Evolutionary conservation across 345 rosid genomes (phyloP).

Genomic region (Moricandia arvensis): DNA sequence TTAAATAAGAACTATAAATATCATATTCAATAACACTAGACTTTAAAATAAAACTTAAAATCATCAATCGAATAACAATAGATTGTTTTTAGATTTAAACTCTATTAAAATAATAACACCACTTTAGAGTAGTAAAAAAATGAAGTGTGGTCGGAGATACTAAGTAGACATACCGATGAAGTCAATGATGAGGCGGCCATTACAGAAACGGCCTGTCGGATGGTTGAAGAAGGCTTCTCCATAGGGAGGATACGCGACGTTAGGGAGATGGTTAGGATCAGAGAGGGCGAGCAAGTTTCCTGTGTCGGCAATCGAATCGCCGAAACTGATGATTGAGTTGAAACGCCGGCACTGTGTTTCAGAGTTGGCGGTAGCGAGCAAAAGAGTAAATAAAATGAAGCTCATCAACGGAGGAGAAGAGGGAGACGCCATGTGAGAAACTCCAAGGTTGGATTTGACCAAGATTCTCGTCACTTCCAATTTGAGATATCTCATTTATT

Average conservation of each 20-base stretch:
- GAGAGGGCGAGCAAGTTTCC: conserved; percentile 43
- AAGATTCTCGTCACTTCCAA: background rate
- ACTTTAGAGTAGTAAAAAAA: too few relatives aligned
- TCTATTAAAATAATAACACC: too few relatives aligned
- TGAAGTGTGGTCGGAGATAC: too few relatives aligned
- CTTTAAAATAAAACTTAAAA: too few relatives aligned
- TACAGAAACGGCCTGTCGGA: conserved; percentile 47
- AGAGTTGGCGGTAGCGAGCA: background rate
- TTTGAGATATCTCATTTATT: background rate
- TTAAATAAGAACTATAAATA: too few relatives aligned
- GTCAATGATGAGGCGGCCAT: conserved; percentile 55
- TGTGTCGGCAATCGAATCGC: conserved; percentile 56
- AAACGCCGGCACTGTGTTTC: conserved; percentile 3
- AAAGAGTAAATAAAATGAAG: conserved; percentile 4
- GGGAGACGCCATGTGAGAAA: conserved; percentile 2
- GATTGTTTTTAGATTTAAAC: too few relatives aligned
- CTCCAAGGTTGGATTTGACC: background rate
- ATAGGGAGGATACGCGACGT: conserved; percentile 40
- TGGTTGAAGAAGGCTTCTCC: conserved; percentile 47
- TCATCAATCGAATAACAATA: too few relatives aligned
- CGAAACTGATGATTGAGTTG: conserved; percentile 52
- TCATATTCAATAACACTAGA: too few relatives aligned
- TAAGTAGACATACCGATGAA: conserved; percentile 41
- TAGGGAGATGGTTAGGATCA: background rate
- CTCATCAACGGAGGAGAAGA: background rate